Conservation (phyloP, 306 rosid genomes). For the Morella rubra region DNA sequence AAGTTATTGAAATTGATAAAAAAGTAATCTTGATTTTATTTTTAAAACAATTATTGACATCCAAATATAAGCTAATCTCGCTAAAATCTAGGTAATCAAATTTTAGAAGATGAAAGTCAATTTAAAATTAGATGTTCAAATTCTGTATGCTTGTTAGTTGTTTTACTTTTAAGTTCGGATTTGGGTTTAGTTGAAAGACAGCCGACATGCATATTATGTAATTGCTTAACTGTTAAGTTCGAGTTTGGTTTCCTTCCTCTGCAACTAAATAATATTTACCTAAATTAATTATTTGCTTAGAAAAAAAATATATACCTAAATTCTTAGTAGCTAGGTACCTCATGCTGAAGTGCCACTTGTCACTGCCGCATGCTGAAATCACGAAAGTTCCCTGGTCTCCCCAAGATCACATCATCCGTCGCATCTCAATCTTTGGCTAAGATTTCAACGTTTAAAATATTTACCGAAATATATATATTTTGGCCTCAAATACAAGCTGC, state of each 20-base stretch:
- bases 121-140: no score
- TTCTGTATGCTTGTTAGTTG: no score
- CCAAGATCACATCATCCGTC: not conserved
- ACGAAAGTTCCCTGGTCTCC: slow-evolving; percentile 20
- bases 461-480: not conserved
- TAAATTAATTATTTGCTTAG: not conserved
- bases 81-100: no score
- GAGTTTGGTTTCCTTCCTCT: not conserved
- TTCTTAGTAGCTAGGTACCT: no score
- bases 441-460: not conserved
- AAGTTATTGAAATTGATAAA: no score
- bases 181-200: no score
- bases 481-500: slow-evolving; percentile 3
- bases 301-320: not conserved
- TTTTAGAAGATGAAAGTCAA: no score
- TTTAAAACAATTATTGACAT: no score
- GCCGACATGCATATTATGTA: no score
- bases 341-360: slow-evolving; percentile 3
- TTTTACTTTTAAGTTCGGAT: no score
- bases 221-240: not conserved
- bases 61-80: no score
- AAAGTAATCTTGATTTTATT: no score
- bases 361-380: slow-evolving; percentile 12
- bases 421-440: not conserved
- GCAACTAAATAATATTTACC: not conserved